These are phyloP conservation scores for Lasiodiplodia citricola DNA, from an alignment of 2,329 filamentous ascomycete genomes.

Conservation along the genomic window DNA sequence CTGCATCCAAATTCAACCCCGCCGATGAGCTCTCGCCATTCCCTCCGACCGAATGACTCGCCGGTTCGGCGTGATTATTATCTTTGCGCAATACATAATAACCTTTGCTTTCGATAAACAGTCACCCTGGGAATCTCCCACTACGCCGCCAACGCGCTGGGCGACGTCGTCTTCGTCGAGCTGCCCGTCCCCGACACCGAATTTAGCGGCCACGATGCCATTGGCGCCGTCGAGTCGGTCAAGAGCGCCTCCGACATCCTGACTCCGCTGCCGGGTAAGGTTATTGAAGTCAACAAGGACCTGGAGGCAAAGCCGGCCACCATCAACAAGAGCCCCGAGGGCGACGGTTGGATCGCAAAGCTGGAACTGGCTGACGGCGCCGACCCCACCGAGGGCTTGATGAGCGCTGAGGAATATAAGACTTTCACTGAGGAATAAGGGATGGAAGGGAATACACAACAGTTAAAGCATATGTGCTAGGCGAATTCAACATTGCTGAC, in stretches of 20 bases:
- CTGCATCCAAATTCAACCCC: not conserved
- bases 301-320: slow-evolving; percentile 84
- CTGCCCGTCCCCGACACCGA: slow-evolving; percentile 75
- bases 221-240: slow-evolving; percentile 96
- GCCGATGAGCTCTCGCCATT: slow-evolving; percentile 22
- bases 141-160: slow-evolving; percentile 90
- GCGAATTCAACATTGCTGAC: slow-evolving; percentile 17
- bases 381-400: slow-evolving; percentile 62
- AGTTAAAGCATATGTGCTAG: not conserved
- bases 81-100: slow-evolving; percentile 26
- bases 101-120: slow-evolving; percentile 36
- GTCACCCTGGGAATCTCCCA: slow-evolving; percentile 81
- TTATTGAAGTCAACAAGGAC: slow-evolving; percentile 73
- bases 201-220: slow-evolving; percentile 76
- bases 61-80: slow-evolving; percentile 3
- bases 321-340: slow-evolving; percentile 91
- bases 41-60: slow-evolving; percentile 11
- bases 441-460: not conserved
- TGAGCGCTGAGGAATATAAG: slow-evolving; percentile 80
- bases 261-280: slow-evolving; percentile 78
- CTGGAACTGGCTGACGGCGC: slow-evolving; percentile 75
- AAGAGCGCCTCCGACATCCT: slow-evolving; percentile 99
- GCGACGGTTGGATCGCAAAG: slow-evolving; percentile 91
- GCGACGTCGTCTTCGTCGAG: slow-evolving; percentile 97
- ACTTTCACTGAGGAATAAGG: slow-evolving; percentile 36